A percentile compares a stretch with the other conserved stretches of the same genome.
Conservation (phyloP, 2,329 filamentous ascomycete species). For the Teratosphaeria pseudoeucalypti region DNA sequence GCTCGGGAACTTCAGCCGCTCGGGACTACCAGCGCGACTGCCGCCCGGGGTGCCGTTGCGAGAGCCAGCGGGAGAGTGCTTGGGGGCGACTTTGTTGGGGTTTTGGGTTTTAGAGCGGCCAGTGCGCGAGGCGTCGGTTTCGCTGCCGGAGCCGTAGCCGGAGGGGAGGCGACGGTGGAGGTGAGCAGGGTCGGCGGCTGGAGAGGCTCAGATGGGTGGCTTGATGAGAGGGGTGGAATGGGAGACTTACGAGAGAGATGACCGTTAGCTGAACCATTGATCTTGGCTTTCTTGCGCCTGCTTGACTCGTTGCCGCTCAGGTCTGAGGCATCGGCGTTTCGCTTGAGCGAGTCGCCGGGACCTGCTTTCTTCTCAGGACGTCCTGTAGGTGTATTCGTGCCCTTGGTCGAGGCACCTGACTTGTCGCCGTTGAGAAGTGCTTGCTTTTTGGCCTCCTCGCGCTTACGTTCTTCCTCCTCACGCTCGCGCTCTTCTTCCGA, state of each 20-base stretch:
- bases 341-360: constrained; percentile 54
- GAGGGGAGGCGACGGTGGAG: constrained; percentile 5
- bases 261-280: constrained; percentile 19
- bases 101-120: constrained; percentile 30
- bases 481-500: constrained; percentile 55
- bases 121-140: constrained; percentile 59
- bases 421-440: constrained; percentile 34
- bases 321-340: constrained; percentile 79
- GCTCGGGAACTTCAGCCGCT: constrained; percentile 25
- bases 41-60: constrained; percentile 25
- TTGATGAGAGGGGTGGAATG: not conserved
- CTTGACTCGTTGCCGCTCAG: constrained; percentile 84
- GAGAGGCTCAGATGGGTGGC: constrained; percentile 2
- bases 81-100: constrained; percentile 44
- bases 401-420: constrained; percentile 56
- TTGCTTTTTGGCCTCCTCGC: constrained; percentile 41
- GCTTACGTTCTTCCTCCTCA: constrained; percentile 47
- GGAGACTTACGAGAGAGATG: constrained; percentile 15
- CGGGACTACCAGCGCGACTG: constrained; percentile 10
- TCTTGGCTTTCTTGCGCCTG: constrained; percentile 53
- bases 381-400: constrained; percentile 56
- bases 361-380: constrained; percentile 39
- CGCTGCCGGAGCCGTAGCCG: constrained; percentile 53
- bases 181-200: constrained; percentile 11
- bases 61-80: constrained; percentile 35